Evolutionary conservation across 805 yeast species (phyloP), one percentile per base, ranked within the genome.

Genomic region (Candida khao-thaluensis): DNA sequence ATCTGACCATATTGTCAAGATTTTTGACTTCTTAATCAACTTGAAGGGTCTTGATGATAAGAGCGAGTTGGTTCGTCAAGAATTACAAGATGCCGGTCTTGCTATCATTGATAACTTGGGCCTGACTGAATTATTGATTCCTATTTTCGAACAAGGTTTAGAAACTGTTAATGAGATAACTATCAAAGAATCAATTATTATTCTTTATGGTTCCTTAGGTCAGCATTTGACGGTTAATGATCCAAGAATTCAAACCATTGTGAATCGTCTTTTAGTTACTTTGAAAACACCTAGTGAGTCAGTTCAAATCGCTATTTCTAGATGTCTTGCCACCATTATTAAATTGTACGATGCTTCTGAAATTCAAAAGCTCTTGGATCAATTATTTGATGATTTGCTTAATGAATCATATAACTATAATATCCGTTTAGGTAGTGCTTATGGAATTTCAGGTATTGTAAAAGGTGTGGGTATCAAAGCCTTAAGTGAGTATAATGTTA

Each of bases 391-490:
- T 2, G 79, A 75, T 48, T 65, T 90, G 17, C 79, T 85, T 54
- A 57, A 62, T 7, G 79, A 79, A 2, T 64, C 66, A 22, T 49
- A 64, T 2, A 35, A 35, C 7, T 2, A 15, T 5, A 74, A 76
- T 1, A 68, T 71, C n/a, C 75, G 96, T 56, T 76, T 91, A 48
- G 99, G 98, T 54, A 91, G 96, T 2, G 98, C 98, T 1, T 89
- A 86, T 65, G 99, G 98, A 60, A 75, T 93, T 51, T 85, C 98
- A 16, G 99, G 99, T 47, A 63, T 93, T 31, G 91, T 85, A 2
- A 83, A 86, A 54, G 99, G 99, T 42, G 75, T 79, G 16, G 99
- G 99, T 49, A 79, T 93, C 38, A 73, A 79, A 43, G 74, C 95
- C 0, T 65, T 93, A 37, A 74, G 86, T 8, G 82, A 83, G 35